Evolutionary conservation across 2,329 filamentous ascomycete genomes (phyloP).

Genomic region (Trichoderma simmonsii): DNA sequence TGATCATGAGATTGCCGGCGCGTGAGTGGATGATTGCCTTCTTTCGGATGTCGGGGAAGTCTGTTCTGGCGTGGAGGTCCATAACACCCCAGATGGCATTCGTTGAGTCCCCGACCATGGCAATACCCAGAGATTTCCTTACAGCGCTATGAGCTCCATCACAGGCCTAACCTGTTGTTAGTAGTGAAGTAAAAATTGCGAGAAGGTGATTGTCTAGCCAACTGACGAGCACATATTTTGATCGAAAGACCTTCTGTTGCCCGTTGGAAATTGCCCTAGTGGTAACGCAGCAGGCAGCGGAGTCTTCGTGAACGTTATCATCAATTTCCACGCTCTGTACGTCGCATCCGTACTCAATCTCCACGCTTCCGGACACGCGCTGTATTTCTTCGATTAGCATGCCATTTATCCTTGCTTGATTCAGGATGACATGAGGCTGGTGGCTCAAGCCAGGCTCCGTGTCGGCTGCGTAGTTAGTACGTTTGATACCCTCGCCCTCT

Average conservation of each 20-base stretch:
- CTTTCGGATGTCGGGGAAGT: not conserved
- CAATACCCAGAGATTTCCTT: not conserved
- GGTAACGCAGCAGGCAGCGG: not conserved
- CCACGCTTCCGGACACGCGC: not conserved
- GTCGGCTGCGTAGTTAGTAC: not conserved
- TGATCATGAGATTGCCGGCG: not conserved
- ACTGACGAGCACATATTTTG: not conserved
- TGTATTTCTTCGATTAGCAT: not conserved
- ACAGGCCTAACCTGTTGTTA: not conserved
- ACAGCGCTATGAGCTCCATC: not conserved
- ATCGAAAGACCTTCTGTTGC: not conserved
- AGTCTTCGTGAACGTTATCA: not conserved
- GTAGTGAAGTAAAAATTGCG: not conserved
- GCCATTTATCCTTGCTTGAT: not conserved
- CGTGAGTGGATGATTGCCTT: not conserved
- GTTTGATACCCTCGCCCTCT: not conserved
- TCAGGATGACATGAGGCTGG: constrained; percentile 1
- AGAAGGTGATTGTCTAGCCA: not conserved
- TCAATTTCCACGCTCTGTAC: not conserved
- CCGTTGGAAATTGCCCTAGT: not conserved
- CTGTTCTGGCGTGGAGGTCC: not conserved
- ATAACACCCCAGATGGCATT: constrained; percentile 1
- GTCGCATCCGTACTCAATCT: not conserved
- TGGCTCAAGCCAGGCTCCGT: not conserved
- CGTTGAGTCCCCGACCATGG: not conserved